Conservation (phyloP, 352 stramenopile genomes). For the Phytophthora citrophthora region DNA sequence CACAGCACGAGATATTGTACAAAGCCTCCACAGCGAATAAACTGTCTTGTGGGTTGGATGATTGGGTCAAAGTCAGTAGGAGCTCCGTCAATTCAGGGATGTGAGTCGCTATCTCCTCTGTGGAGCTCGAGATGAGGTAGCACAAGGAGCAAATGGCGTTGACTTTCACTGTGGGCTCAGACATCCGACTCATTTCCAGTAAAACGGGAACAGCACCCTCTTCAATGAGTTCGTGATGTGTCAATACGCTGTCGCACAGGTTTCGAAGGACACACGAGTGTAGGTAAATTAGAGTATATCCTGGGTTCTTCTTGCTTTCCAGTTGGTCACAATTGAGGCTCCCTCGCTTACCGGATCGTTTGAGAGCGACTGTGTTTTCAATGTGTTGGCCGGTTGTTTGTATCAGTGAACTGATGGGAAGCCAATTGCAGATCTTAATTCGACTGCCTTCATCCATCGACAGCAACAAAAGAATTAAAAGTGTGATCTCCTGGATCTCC, state of each 20-base stretch:
- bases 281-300: slow-evolving; percentile 48
- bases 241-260: slow-evolving; percentile 74
- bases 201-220: slow-evolving; percentile 57
- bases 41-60: slow-evolving; percentile 34
- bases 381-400: slow-evolving; percentile 37
- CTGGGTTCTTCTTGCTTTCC: neutral
- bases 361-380: slow-evolving; percentile 10
- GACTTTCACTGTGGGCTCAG: slow-evolving; percentile 57
- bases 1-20: slow-evolving; percentile 82
- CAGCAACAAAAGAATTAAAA: slow-evolving; percentile 59
- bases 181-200: slow-evolving; percentile 62
- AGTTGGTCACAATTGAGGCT: neutral
- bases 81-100: slow-evolving; percentile 63
- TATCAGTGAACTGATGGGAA: slow-evolving; percentile 55
- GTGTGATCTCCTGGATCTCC: slow-evolving; percentile 62
- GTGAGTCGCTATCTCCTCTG: slow-evolving; percentile 53
- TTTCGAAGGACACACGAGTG: slow-evolving; percentile 79
- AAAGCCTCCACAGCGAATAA: slow-evolving; percentile 68
- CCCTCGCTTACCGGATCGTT: neutral
- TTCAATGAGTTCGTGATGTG: slow-evolving; percentile 76
- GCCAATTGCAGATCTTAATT: slow-evolving; percentile 77
- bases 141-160: slow-evolving; percentile 76
- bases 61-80: slow-evolving; percentile 55
- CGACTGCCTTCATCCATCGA: slow-evolving; percentile 69
- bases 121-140: slow-evolving; percentile 69